A percentile compares a stretch with the other conserved stretches of the same genome.
phyloP scores from a whole-genome alignment of 2,329 filamentous ascomycete species.

The Tolypocladium endophyticum region DNA sequence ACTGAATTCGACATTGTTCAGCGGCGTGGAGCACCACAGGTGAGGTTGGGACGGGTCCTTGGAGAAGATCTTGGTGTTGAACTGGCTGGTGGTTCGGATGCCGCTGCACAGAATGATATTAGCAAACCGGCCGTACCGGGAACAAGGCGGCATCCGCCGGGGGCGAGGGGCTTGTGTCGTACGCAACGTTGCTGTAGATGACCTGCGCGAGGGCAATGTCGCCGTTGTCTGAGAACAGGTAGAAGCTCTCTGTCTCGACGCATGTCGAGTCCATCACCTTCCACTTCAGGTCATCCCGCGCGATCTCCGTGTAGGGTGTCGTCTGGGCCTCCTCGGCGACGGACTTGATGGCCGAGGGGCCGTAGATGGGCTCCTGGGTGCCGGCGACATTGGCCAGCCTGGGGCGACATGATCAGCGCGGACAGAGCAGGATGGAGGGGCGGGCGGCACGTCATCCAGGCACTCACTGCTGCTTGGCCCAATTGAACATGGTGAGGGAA shows the following conservation, averaged over 20 bases:
- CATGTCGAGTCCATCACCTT: conserved; percentile 67
- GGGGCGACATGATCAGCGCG: conserved; percentile 7
- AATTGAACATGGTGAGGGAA: conserved; percentile 66
- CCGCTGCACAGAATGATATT: conserved; percentile 44
- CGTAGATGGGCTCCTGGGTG: conserved; percentile 94
- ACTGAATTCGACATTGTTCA: conserved; percentile 74
- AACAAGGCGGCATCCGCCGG: background rate
- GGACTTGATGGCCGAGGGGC: conserved; percentile 74
- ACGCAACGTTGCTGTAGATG: conserved; percentile 97
- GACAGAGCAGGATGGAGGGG: conserved; percentile 4
- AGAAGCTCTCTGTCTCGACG: conserved; percentile 94
- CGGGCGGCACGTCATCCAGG: conserved; percentile 3
- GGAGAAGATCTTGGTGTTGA: conserved; percentile 89
- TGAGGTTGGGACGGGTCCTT: conserved; percentile 60
- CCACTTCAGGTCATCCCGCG: conserved; percentile 76
- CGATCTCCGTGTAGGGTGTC: conserved; percentile 70
- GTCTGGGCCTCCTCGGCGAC: conserved; percentile 72
- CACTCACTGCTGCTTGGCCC: conserved; percentile 81
- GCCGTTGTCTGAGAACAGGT: conserved; percentile 72
- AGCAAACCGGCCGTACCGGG: conserved; percentile 4
- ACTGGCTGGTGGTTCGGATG: conserved; percentile 82
- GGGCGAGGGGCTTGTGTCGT: conserved; percentile 23
- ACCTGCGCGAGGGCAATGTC: conserved; percentile 73
- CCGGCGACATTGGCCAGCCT: conserved; percentile 75
- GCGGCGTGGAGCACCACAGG: conserved; percentile 74